Conservation (phyloP, 306 rosid genomes). For the Acmispon strigosus region DNA sequence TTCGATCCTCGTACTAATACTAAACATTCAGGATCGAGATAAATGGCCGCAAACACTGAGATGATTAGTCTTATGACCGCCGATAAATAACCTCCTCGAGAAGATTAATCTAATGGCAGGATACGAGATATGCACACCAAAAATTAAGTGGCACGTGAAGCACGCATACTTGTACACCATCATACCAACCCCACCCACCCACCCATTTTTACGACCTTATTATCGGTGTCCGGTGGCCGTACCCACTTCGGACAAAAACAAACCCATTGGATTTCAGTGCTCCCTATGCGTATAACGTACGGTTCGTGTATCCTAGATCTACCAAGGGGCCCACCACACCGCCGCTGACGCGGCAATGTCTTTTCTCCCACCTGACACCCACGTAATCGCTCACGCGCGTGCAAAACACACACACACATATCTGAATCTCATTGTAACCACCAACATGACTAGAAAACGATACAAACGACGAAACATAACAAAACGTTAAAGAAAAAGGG, state of each 20-base stretch:
- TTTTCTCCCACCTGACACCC: not conserved
- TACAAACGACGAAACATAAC: not conserved
- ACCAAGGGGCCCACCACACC: constrained; percentile 18
- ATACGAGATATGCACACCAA: too few relatives aligned
- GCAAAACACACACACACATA: not conserved
- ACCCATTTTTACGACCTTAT: not conserved
- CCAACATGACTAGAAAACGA: not conserved
- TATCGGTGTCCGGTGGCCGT: not conserved
- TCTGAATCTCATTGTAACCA: not conserved
- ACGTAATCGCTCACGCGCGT: constrained; percentile 2
- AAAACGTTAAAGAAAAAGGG: not conserved
- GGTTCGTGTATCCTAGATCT: constrained; percentile 27
- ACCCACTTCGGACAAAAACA: not conserved
- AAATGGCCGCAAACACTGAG: too few relatives aligned
- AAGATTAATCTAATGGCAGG: too few relatives aligned
- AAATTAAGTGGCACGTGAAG: not conserved
- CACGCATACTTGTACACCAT: not conserved
- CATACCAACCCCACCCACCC: constrained; percentile 5
- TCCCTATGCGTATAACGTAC: not conserved
- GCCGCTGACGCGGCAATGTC: constrained; percentile 17
- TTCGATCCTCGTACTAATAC: too few relatives aligned
- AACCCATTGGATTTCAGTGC: not conserved
- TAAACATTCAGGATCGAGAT: too few relatives aligned
- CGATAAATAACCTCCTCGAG: too few relatives aligned
- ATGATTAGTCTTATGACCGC: too few relatives aligned